Base-by-base conservation (phyloP, 208 protist genomes). In the Leishmania aethiopica region DNA sequence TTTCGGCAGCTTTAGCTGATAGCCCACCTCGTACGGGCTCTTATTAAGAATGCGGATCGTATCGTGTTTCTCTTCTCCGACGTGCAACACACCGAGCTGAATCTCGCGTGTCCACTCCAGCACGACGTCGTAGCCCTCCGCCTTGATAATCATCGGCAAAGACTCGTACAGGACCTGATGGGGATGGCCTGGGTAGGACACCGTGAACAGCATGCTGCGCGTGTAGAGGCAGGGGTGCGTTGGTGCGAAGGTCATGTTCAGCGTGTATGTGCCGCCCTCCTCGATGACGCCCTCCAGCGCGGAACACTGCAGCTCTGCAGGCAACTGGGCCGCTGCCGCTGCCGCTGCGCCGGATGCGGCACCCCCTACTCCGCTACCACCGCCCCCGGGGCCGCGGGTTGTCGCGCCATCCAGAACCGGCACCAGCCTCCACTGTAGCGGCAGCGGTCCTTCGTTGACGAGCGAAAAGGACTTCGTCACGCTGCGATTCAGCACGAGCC, bases 1-100 rank as follows among this genome's bases (percentile, higher is more conserved):
- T 77, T 93, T 91, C 19, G 95, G 94, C 74, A 98, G 77, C 45
- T 91, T 89, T 67, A 99, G 88, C 71, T 94, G 86, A 87, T 94
- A 99, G 35, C 91, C 91, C 19, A 99, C 90, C 37, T 99, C 95
- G 89, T 99, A 99, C 82, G 98, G 96, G 73, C 97, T 94, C 80
- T 96, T 97, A 90, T 99, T 99, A 66, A 96, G 84, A 40, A 99
- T 86, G 51, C 93, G 91, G 64, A 98, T 82, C 40, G 66, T 81
- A 85, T 95, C 94, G 77, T 83, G 91, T 62, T 78, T 86, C 42
- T 89, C 91, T 53, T 99, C 96, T 17, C 95, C 95, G 3, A 99
- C 96, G 79, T 96, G 92, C 86, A 97, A 91, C 28, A 96, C 81
- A 45, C 95, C 96, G 67, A 99, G 98, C 84, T 98, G 93, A 62